Conservation (phyloP, 192 early-diverging fungal species). For the Chytriomyces hyalinus region DNA sequence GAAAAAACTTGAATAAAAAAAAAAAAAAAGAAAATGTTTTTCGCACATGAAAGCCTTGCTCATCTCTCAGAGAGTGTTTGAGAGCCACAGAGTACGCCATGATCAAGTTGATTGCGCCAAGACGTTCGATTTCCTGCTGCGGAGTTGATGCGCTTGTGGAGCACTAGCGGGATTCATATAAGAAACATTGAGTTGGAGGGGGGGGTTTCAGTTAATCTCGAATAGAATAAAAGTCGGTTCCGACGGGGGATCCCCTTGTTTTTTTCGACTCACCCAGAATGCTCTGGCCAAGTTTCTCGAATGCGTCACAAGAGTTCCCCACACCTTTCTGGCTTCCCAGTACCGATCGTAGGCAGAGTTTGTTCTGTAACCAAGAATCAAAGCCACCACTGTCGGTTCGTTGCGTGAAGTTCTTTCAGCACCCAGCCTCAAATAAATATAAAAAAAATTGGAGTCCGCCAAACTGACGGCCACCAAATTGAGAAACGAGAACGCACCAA, state of each 20-base stretch:
- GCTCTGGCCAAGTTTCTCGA: constrained; percentile 79
- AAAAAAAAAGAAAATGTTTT: no score
- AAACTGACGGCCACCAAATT: no score
- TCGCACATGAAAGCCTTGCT: constrained; percentile 54
- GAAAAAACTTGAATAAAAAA: no score
- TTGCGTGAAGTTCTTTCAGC: no score
- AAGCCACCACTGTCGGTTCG: constrained; percentile 36
- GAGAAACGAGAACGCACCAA: constrained; percentile 21
- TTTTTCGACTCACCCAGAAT: constrained; percentile 65
- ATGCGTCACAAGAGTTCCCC: constrained; percentile 73
- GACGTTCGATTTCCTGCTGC: constrained; percentile 56
- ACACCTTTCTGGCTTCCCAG: constrained; percentile 87
- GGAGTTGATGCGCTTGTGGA: not conserved
- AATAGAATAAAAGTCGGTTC: no score
- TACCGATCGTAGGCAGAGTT: constrained; percentile 73
- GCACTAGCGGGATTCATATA: not conserved
- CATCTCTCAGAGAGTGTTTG: constrained; percentile 85
- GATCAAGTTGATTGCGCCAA: constrained; percentile 73
- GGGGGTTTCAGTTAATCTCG: no score
- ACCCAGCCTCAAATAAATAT: not conserved
- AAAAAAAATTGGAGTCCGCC: no score
- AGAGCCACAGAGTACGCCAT: constrained; percentile 77
- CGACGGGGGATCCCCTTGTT: no score
- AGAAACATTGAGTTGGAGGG: no score
- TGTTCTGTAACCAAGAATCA: constrained; percentile 83